Evolutionary conservation across 768 basidiomycete species (phyloP), one percentile per base, ranked within the genome.

Genomic region (Phylloporus sp.): DNA sequence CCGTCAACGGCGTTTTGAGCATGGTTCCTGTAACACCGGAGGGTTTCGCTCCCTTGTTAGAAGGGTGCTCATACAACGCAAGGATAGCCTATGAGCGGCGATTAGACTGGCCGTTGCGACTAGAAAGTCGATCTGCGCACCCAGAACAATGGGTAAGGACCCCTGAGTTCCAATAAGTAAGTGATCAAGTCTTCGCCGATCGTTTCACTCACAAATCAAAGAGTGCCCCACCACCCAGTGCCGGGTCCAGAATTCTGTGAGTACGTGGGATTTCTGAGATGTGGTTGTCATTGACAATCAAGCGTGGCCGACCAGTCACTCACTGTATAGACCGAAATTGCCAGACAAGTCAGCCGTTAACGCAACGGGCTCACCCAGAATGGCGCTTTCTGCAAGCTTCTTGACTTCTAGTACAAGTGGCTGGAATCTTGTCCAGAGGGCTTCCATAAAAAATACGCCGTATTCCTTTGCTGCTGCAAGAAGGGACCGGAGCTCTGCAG

Each of bases 401-500:
- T 84, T 82, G 43, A 90, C 69, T 49, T 85, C 86, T 15, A 71
- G 59, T 9, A 73, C 70, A 49, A 87, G 74, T 11, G 86, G 86
- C 47, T 86, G 82, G 71, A 89, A 90, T 28, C 86, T 75, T 28
- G 90, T 90, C 88, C 90, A 91, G 66, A 91, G 72, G 0, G 86
- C 90, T 67, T 94, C 92, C 90, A 94, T 93, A 57, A 94, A 79
- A 72, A 94, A 94, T 1, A 91, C 75, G 15, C 81, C 78, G 56
- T 84, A 71, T 61, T 88, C 79, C 63, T 85, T 86, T 3, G 92
- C 90, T 17, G 88, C 75, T 9, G 69, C 69, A 17, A 91, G 69
- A 20, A 95, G 75, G 37, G 82, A 78, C n/a, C 79, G 76, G 18
- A 90, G 72, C 60, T 94, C 90, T 3, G 82, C 77, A 6, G 76